A percentile compares a stretch with the other conserved stretches of the same genome.
These are phyloP conservation scores for Brassica hybrid DNA, from an alignment of 441 rosid species.

Conservation along the genomic window DNA sequence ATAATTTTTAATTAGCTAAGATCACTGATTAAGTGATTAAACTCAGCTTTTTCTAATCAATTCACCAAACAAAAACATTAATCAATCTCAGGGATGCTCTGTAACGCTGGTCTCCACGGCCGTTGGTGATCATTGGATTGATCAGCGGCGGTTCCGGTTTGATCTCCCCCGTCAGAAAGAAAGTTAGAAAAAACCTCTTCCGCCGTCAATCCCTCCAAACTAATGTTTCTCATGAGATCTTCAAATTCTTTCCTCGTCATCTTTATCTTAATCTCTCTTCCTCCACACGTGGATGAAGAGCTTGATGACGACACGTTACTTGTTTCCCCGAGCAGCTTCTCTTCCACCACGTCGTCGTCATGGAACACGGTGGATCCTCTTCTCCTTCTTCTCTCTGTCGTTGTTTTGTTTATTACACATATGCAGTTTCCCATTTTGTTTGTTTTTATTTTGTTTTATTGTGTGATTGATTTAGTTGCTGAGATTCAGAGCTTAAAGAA, in stretches of 20 bases:
- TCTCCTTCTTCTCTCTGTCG: conserved; percentile 20
- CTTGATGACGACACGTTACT: conserved; percentile 22
- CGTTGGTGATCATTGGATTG: conserved; percentile 10
- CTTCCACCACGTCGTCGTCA: conserved; percentile 29
- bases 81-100: conserved; percentile 44
- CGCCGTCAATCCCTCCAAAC: conserved; percentile 29
- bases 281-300: conserved; percentile 24
- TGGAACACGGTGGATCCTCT: conserved; percentile 38
- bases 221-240: conserved; percentile 38
- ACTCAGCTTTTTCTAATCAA: conserved; percentile 3
- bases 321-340: conserved; percentile 36
- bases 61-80: background rate
- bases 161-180: conserved; percentile 26
- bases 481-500: conserved; percentile 14
- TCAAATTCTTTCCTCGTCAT: conserved; percentile 43
- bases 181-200: conserved; percentile 39
- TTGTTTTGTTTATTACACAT: conserved; percentile 18
- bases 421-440: conserved; percentile 42
- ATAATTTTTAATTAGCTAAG: conserved; percentile 7
- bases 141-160: conserved; percentile 2
- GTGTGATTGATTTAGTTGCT: conserved; percentile 1
- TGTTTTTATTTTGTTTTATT: background rate
- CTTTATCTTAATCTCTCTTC: conserved; percentile 41
- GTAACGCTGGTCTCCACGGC: conserved; percentile 42
- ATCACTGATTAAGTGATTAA: conserved; percentile 12